Evolutionary conservation across 2,329 filamentous ascomycete species (phyloP), one percentile per base, ranked within the genome.

Genomic region (Arthrobotrys sphaeroides): DNA sequence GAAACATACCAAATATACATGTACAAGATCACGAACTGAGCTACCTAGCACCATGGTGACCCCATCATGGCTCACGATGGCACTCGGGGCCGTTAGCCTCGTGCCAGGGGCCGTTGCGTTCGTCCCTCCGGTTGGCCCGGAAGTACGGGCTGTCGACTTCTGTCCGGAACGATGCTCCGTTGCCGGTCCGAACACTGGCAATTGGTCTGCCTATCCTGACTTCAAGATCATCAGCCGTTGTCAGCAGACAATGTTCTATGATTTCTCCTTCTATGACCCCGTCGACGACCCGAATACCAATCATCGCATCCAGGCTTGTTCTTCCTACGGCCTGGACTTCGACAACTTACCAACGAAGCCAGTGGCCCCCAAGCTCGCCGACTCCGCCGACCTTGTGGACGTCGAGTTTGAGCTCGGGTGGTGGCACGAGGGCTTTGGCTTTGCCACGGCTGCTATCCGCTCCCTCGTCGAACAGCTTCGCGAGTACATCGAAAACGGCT

Each of bases 181-280:
- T 28, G 59, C 77, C 1, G 78, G 79, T 2, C 57, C 78, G 5
- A 70, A 67, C 20, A 59, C 77, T 2, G 70, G 57, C 7, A 78
- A 78, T 22, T 80, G 78, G 78, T 80, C 78, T 28, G 42, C 24
- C 59, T 62, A 62, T 38, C 42, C 59, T 26, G 24, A 62, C 74
- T 77, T 82, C 47, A 77, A 79, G 2, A 53, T 78, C 49, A 77
- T 82, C 66, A 74, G 66, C 5, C 72, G 47, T 5, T 83, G 82
- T 77, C 60, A 77, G 33, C 59, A 80, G 75, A 80, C 80, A 60
- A 77, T 83, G 68, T 81, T 83, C 55, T 82, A 82, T 53, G 75
- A 79, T 67, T 83, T 83, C 72, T 80, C 80, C n/a, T 65, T 83
- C 49, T 78, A 81, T 49, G 82, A 83, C 64, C 65, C 68, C 9